Percentiles rank a stretch among this genome's conserved stretches.
Evolutionary conservation across 345 rosid genomes (phyloP).

Genomic region (Lepidium africanum): DNA sequence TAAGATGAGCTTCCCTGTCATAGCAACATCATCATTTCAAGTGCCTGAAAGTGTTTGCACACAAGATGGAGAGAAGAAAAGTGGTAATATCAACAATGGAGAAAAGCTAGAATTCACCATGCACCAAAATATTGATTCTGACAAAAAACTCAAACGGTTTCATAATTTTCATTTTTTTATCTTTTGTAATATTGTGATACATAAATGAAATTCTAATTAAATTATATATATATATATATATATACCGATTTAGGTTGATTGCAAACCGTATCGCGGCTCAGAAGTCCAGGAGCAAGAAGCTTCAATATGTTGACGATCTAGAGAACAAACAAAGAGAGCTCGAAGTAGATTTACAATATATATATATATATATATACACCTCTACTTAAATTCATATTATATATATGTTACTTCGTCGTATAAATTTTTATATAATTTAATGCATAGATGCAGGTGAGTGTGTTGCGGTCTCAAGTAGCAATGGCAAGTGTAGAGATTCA

Average conservation of each 20-base stretch:
- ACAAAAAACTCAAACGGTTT: slow-evolving; percentile 16
- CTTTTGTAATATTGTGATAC: not conserved
- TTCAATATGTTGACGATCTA: not conserved
- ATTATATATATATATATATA: not conserved
- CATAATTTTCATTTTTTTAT: not conserved
- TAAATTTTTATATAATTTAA: not conserved
- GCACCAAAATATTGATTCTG: slow-evolving; percentile 1
- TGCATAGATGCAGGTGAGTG: not conserved
- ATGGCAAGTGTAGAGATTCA: not conserved
- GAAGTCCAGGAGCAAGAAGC: slow-evolving; percentile 16
- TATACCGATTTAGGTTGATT: not conserved
- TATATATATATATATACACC: not conserved
- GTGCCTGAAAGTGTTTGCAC: not conserved
- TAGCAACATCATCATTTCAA: not conserved
- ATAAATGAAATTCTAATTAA: not conserved
- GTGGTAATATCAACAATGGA: not conserved
- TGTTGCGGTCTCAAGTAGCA: slow-evolving; percentile 15
- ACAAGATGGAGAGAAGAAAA: slow-evolving; percentile 10
- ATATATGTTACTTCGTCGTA: not conserved
- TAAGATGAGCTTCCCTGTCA: not conserved
- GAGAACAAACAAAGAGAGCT: not conserved
- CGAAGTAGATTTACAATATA: not conserved
- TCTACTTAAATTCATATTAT: not conserved
- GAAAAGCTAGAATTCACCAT: slow-evolving; percentile 12
- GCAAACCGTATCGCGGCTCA: slow-evolving; percentile 19